Percentiles rank a stretch among this genome's conserved stretches.
Conservation (phyloP, 805 yeast species). For the Yamadazyma paraphyllophila region DNA sequence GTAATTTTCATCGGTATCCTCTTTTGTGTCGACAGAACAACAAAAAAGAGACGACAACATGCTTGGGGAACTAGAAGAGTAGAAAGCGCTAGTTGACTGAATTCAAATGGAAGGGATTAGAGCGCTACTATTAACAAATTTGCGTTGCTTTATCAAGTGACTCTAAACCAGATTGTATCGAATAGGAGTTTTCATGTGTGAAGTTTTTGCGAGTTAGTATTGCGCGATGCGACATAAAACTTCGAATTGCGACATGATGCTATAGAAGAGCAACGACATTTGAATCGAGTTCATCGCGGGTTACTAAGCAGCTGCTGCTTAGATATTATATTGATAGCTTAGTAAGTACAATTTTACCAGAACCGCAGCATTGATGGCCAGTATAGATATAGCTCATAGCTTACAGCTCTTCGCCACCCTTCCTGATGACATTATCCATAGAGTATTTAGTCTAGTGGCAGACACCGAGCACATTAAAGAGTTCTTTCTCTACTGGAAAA, state of each 20-base stretch:
- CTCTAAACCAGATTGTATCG: neutral
- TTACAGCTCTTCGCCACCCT: conserved; percentile 8
- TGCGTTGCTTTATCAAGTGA: neutral
- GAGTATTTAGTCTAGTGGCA: conserved; percentile 19
- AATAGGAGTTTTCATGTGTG: neutral
- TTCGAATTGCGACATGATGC: neutral
- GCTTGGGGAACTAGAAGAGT: neutral
- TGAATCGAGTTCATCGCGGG: too few relatives aligned
- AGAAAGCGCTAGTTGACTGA: too few relatives aligned
- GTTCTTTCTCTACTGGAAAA: conserved; percentile 19
- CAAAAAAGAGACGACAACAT: conserved; percentile 31
- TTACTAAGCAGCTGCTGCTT: too few relatives aligned
- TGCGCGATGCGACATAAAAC: neutral
- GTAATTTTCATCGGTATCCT: conserved; percentile 29
- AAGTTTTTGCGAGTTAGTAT: neutral
- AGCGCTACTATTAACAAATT: too few relatives aligned
- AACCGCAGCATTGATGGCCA: neutral
- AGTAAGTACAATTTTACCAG: neutral
- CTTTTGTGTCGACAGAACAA: conserved; percentile 35
- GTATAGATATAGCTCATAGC: neutral
- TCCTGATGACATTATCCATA: conserved; percentile 23
- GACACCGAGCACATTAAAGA: conserved; percentile 20
- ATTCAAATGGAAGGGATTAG: too few relatives aligned
- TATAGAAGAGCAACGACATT: neutral
- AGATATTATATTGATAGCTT: too few relatives aligned